These are phyloP conservation scores for Breviolum minutum DNA, from an alignment of 73 alveolate genomes.

Conservation along the genomic window DNA sequence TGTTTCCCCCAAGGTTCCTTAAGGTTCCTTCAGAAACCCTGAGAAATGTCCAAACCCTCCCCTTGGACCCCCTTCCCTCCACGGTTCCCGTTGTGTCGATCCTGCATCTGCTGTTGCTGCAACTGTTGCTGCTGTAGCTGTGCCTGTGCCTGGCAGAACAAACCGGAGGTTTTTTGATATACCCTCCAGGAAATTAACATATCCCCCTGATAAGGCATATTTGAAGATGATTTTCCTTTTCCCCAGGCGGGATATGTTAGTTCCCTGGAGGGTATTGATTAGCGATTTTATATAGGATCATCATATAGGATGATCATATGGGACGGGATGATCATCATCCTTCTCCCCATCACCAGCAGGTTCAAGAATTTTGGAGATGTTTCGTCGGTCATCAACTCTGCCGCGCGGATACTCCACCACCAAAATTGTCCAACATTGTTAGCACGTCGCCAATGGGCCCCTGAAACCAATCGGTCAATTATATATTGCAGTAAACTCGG, in stretches of 20 bases:
- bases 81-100: neutral
- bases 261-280: no score
- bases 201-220: no score
- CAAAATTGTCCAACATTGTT: no score
- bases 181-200: no score
- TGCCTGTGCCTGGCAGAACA: neutral
- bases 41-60: neutral
- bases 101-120: constrained; percentile 17
- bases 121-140: neutral
- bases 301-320: no score
- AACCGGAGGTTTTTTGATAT: no score
- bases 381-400: neutral
- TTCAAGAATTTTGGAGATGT: neutral
- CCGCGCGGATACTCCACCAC: neutral
- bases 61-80: neutral
- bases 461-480: no score
- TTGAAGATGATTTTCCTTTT: no score
- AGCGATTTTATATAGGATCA: no score
- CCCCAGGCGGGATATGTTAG: no score
- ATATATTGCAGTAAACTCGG: no score
- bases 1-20: neutral
- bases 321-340: neutral
- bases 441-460: no score
- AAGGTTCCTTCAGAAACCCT: neutral
- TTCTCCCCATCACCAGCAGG: neutral